phyloP scores from a whole-genome alignment of 2,329 filamentous ascomycete genomes.

The Phaeosphaeria sp. region DNA sequence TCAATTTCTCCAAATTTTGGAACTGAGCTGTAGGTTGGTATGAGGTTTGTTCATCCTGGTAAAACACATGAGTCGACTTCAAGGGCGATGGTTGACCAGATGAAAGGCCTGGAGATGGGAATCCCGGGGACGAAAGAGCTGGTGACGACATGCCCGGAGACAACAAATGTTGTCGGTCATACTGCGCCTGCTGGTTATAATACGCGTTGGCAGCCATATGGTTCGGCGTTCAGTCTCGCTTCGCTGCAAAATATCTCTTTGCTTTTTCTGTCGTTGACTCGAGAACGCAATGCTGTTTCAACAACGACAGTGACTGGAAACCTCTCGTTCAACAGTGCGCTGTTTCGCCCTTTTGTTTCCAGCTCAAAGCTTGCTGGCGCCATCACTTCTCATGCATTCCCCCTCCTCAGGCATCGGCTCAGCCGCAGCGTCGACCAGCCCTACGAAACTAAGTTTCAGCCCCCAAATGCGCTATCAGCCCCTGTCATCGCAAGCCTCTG shows the following conservation, averaged over 20 bases:
- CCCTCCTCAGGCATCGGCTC: background rate
- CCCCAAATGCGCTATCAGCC: background rate
- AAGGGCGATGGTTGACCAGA: conserved; percentile 15
- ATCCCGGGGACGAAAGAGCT: conserved; percentile 5
- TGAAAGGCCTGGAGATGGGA: conserved; percentile 12
- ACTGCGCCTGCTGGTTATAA: conserved; percentile 13
- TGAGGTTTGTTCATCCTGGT: conserved; percentile 9
- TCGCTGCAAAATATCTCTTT: background rate
- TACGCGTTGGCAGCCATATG: conserved; percentile 18
- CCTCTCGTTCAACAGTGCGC: background rate
- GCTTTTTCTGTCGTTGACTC: background rate
- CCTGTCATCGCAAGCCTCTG: background rate
- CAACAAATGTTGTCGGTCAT: conserved; percentile 22
- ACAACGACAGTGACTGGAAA: background rate
- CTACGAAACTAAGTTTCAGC: background rate
- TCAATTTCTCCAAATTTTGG: conserved; percentile 24
- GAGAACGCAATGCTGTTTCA: background rate
- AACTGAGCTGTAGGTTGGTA: conserved; percentile 13
- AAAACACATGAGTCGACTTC: conserved; percentile 20
- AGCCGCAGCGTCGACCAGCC: background rate
- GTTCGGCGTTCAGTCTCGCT: background rate
- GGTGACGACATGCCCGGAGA: background rate
- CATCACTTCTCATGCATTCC: background rate
- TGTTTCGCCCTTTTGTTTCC: background rate
- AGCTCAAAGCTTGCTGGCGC: background rate